Percentiles rank a stretch among this genome's conserved stretches.
Evolutionary conservation across 2,329 filamentous ascomycete species (phyloP).

Genomic region (Magnaporthiopsis rhizophila): DNA sequence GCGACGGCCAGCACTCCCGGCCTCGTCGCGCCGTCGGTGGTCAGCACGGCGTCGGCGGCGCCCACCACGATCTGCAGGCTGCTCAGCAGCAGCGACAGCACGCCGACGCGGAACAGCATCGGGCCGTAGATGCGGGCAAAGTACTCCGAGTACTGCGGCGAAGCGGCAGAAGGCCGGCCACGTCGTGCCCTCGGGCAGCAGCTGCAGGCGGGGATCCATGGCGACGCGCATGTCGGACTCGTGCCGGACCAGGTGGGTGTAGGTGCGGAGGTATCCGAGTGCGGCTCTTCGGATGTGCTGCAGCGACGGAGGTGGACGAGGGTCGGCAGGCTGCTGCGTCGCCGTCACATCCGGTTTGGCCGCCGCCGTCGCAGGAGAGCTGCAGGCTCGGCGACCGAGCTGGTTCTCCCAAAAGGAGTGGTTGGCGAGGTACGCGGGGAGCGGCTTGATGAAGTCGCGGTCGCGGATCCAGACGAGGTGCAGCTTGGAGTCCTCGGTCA

Average conservation of each 20-base stretch:
- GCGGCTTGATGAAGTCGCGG: conserved; percentile 6
- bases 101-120: not conserved
- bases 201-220: conserved; percentile 1
- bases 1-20: not conserved
- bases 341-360: no score
- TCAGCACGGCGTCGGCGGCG: not conserved
- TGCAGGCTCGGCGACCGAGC: not conserved
- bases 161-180: conserved; percentile 5
- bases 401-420: conserved; percentile 7
- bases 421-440: conserved; percentile 6
- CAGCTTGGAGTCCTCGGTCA: conserved; percentile 3
- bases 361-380: no score
- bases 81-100: not conserved
- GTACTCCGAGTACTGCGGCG: conserved; percentile 1
- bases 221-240: conserved; percentile 5
- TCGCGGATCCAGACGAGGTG: conserved; percentile 7
- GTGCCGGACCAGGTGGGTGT: conserved; percentile 2
- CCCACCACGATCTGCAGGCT: not conserved
- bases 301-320: not conserved
- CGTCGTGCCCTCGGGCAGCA: conserved; percentile 4
- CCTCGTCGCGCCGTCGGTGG: not conserved
- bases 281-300: not conserved
- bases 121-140: not conserved
- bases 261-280: conserved; percentile 5
- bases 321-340: no score